Percentiles rank a stretch among this genome's conserved stretches.
These are phyloP conservation scores for Euphorbia lathyris DNA, from an alignment of 345 rosid genomes.

Conservation along the genomic window DNA sequence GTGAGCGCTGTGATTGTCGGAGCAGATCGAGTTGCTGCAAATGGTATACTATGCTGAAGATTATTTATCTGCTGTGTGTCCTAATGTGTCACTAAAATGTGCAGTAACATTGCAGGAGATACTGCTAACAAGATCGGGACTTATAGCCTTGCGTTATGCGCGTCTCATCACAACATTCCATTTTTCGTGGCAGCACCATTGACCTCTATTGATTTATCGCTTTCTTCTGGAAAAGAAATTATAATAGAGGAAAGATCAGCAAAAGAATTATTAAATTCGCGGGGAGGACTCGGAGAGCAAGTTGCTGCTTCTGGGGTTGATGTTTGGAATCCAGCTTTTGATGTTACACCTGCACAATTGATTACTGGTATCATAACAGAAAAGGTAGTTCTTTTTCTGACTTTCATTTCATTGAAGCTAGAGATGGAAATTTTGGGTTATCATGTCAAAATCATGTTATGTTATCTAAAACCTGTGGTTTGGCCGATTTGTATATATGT, in stretches of 20 bases:
- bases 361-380: constrained; percentile 81
- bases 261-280: constrained; percentile 64
- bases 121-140: constrained; percentile 99
- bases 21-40: constrained; percentile 92
- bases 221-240: constrained; percentile 70
- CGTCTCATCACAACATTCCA: constrained; percentile 62
- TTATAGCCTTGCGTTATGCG: constrained; percentile 84
- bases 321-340: constrained; percentile 97
- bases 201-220: constrained; percentile 78
- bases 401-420: neutral
- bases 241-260: constrained; percentile 80
- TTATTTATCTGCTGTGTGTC: constrained; percentile 11
- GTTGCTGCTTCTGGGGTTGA: constrained; percentile 88
- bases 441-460: too few relatives aligned
- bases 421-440: too few relatives aligned
- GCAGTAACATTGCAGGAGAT: constrained; percentile 49
- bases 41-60: constrained; percentile 44
- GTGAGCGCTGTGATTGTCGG: constrained; percentile 83
- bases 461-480: too few relatives aligned
- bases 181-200: constrained; percentile 92
- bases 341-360: constrained; percentile 80
- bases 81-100: constrained; percentile 7
- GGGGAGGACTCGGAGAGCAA: constrained; percentile 94
- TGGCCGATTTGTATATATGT: too few relatives aligned
- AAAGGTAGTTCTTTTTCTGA: constrained; percentile 38